Percentiles rank a stretch among this genome's conserved stretches.
These are phyloP conservation scores for Cerrena zonata DNA, from an alignment of 1,284 basidiomycete species.

Conservation along the genomic window DNA sequence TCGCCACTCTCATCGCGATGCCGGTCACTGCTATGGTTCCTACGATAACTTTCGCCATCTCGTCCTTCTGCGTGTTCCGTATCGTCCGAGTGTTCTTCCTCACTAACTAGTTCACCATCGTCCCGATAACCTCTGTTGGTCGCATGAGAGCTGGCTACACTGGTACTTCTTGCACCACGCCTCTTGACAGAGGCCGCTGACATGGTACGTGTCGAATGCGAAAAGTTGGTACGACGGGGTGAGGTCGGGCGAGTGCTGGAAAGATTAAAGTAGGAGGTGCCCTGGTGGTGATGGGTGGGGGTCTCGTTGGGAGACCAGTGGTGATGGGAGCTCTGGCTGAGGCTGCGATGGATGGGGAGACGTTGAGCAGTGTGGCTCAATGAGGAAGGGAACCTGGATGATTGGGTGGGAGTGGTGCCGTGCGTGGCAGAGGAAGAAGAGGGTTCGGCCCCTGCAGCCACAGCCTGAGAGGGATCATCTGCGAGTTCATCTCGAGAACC, in stretches of 20 bases:
- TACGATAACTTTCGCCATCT: constrained; percentile 4
- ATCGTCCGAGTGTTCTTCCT: constrained; percentile 21
- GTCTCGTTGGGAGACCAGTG: constrained; percentile 52
- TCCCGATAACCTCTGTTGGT: constrained; percentile 15
- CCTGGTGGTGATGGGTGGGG: constrained; percentile 60
- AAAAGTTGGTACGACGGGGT: constrained; percentile 33
- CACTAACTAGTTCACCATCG: constrained; percentile 12
- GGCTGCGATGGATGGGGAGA: constrained; percentile 40
- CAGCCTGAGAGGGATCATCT: constrained; percentile 14
- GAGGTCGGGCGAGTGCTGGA: constrained; percentile 32
- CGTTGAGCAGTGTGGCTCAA: constrained; percentile 14
- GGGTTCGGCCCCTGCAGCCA: no score
- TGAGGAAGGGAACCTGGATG: constrained; percentile 3
- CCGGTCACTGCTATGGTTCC: constrained; percentile 20
- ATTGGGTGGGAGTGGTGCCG: constrained; percentile 21
- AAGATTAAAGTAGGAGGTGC: constrained; percentile 56
- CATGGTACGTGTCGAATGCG: constrained; percentile 40
- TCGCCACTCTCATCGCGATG: constrained; percentile 33
- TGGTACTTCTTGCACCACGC: constrained; percentile 49
- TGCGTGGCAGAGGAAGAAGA: constrained; percentile 16
- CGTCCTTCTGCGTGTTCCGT: background rate
- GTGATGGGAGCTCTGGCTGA: constrained; percentile 50
- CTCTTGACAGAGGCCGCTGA: constrained; percentile 45
- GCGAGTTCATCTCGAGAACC: constrained; percentile 20
- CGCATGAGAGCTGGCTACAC: constrained; percentile 46